Evolutionary conservation across 495 filamentous ascomycete genomes (phyloP).

Genomic region (Corynascus novoguineensis): DNA sequence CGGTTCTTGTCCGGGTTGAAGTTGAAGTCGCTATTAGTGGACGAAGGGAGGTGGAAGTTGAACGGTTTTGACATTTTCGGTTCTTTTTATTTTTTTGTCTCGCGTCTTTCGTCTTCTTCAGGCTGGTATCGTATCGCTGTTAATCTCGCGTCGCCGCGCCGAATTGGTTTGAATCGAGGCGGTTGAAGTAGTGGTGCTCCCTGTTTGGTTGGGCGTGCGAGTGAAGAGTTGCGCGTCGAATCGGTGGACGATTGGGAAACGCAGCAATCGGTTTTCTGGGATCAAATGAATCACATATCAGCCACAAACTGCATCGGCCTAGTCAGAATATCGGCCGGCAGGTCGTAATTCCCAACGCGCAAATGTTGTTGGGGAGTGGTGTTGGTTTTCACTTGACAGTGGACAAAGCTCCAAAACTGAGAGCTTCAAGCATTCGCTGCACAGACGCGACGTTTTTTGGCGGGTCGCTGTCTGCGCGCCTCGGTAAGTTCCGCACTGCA

Average conservation of each 20-base stretch:
- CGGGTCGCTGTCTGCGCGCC: conserved; percentile 13
- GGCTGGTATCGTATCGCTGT: too few species aligned
- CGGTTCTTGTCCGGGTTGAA: not conserved
- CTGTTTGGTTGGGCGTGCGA: not conserved
- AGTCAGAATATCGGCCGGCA: not conserved
- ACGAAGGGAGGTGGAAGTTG: conserved; percentile 6
- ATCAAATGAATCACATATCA: not conserved
- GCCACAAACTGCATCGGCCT: not conserved
- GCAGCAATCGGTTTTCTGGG: not conserved
- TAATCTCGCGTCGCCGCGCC: not conserved
- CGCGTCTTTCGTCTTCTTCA: not conserved
- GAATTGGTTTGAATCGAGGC: not conserved
- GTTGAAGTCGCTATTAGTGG: not conserved
- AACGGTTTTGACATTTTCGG: not conserved
- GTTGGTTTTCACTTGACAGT: not conserved
- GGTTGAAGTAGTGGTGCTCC: not conserved
- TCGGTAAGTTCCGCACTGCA: conserved; percentile 17
- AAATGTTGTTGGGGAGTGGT: not conserved
- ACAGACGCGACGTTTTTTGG: conserved; percentile 26
- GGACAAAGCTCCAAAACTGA: conserved; percentile 9
- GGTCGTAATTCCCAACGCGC: not conserved
- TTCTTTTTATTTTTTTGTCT: not conserved
- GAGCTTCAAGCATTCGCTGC: conserved; percentile 10
- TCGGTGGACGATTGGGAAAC: not conserved
- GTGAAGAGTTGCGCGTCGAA: not conserved